Evolutionary conservation across 495 filamentous ascomycete species (phyloP), one percentile per base, ranked within the genome.

Genomic region (Barbatosphaeria neglecta): DNA sequence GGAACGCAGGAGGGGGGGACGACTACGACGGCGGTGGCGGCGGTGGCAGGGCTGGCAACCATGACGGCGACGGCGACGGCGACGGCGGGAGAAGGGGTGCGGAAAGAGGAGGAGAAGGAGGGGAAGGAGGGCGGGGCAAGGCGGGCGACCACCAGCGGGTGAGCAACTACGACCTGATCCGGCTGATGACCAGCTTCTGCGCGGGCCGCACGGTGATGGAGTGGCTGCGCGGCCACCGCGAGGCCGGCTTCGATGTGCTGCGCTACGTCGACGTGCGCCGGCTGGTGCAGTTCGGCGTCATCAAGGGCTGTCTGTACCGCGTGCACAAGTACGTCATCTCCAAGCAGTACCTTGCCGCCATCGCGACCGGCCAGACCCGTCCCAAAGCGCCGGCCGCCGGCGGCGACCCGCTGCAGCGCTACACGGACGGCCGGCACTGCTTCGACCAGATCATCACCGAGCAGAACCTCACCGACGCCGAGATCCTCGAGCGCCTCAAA

Each of bases 401-500:
- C 7, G 61, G 60, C 28, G 67, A 67, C 22, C 57, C 60, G 38
- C 55, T 94, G 53, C 71, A 74, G 25, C 74, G 72, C 48, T 93
- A 83, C 60, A 64, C 89, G 15, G 87, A 95, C 63, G 89, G 89
- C 0, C 78, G 73, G 55, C 87, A 92, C 59, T 81, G 76, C 50
- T 86, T 94, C 60, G 89, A 95, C 67, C 82, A 95, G 73, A 90
- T 94, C 48, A 90, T 87, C 55, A 86, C 85, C 15, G 88, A 90
- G 70, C 66, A 73, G 59, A 69, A 75, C 45, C 54, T 81, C 59
- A 75, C 70, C 4, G 78, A 84, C 50, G 60, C 63, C 47, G 73
- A 77, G 56, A 73, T 82, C 44, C 67, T 76, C 67, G 64, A 64
- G 19, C 68, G 60, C 51, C 55, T 74, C 2, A 67, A 66, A 53